phyloP scores from a whole-genome alignment of 345 rosid species.

The Linum usitatissimum region DNA sequence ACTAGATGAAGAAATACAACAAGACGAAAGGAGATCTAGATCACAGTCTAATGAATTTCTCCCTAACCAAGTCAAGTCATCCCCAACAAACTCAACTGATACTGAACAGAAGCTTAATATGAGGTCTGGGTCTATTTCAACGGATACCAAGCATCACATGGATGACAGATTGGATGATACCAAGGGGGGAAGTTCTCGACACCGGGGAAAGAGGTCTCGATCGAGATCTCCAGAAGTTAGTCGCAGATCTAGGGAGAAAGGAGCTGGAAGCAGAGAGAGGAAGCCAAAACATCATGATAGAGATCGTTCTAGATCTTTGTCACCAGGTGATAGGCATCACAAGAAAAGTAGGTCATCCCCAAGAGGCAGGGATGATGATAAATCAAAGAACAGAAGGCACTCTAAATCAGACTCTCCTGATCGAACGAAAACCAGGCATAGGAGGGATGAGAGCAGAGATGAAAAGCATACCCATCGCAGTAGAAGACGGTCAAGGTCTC shows the following conservation, averaged over 20 bases:
- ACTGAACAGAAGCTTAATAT: slow-evolving; percentile 34
- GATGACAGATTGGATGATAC: slow-evolving; percentile 22
- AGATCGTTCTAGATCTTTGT: slow-evolving; percentile 53
- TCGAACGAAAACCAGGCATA: slow-evolving; percentile 19
- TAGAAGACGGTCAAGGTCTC: slow-evolving; percentile 37
- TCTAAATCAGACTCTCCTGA: slow-evolving; percentile 43
- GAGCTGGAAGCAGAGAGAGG: slow-evolving; percentile 34
- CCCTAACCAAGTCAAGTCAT: slow-evolving; percentile 25
- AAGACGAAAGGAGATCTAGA: slow-evolving; percentile 36
- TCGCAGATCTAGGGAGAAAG: slow-evolving; percentile 30
- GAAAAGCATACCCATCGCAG: slow-evolving; percentile 36
- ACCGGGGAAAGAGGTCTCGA: slow-evolving; percentile 54
- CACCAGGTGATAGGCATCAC: slow-evolving; percentile 41
- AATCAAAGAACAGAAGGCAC: slow-evolving; percentile 35
- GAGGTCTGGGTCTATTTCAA: slow-evolving; percentile 48
- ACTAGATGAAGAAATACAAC: slow-evolving; percentile 31
- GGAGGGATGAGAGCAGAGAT: slow-evolving; percentile 24
- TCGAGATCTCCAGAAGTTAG: slow-evolving; percentile 57
- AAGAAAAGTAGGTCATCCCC: slow-evolving; percentile 42
- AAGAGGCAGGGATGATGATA: slow-evolving; percentile 37
- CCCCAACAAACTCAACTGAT: slow-evolving; percentile 33
- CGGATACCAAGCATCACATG: slow-evolving; percentile 21
- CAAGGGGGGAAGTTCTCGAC: slow-evolving; percentile 32
- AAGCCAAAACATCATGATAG: slow-evolving; percentile 46
- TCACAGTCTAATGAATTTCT: slow-evolving; percentile 43